phyloP scores from a whole-genome alignment of 2,329 filamentous ascomycete genomes.

The Talaromyces sp. region DNA sequence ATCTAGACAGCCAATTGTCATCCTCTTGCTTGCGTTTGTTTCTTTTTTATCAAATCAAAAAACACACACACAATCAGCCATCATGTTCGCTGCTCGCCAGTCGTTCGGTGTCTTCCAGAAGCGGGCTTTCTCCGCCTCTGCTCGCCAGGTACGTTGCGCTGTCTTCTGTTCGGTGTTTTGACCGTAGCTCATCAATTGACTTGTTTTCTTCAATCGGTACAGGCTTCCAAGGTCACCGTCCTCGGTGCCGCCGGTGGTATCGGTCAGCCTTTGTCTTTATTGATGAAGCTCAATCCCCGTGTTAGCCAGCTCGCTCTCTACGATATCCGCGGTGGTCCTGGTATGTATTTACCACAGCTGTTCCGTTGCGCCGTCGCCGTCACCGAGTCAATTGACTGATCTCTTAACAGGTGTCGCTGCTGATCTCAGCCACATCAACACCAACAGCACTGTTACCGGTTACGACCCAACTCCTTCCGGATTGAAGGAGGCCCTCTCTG shows the following conservation, averaged over 20 bases:
- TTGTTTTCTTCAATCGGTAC: background rate
- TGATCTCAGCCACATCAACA: slow-evolving; percentile 98
- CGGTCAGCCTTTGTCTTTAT: slow-evolving; percentile 93
- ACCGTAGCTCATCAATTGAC: background rate
- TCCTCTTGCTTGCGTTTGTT: slow-evolving; percentile 5
- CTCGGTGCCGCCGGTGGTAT: slow-evolving; percentile 97
- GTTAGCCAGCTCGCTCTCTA: slow-evolving; percentile 94
- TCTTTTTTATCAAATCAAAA: slow-evolving; percentile 6
- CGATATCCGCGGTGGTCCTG: slow-evolving; percentile 91
- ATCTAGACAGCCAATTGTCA: slow-evolving; percentile 9
- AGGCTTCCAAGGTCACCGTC: slow-evolving; percentile 97
- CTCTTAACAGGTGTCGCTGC: slow-evolving; percentile 79
- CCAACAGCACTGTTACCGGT: slow-evolving; percentile 89
- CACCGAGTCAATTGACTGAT: background rate
- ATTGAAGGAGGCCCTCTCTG: slow-evolving; percentile 76
- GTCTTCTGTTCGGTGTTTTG: background rate
- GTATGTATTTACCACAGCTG: slow-evolving; percentile 47
- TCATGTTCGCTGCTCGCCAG: slow-evolving; percentile 70
- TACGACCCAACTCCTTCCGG: slow-evolving; percentile 75
- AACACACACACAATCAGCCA: slow-evolving; percentile 30
- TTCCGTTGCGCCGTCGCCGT: background rate
- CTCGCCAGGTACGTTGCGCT: slow-evolving; percentile 65
- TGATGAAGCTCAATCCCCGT: slow-evolving; percentile 97
- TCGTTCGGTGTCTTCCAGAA: slow-evolving; percentile 60
- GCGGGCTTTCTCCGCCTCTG: slow-evolving; percentile 77